Evolutionary conservation across 148 eudicot genomes (phyloP).

Genomic region (Talinum fruticosum): DNA sequence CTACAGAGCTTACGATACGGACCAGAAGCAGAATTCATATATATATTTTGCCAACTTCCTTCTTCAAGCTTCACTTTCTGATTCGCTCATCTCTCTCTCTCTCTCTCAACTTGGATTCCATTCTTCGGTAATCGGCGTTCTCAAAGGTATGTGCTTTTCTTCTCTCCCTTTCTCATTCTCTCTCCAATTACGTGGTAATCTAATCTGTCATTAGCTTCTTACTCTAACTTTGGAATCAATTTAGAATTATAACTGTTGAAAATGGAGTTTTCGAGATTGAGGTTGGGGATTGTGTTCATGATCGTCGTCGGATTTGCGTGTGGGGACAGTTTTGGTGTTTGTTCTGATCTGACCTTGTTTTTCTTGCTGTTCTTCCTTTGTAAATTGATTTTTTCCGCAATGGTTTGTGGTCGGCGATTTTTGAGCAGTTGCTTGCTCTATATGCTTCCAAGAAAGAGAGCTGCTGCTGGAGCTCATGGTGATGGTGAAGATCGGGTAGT

Average conservation of each 20-base stretch:
- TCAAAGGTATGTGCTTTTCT: conserved; percentile 34
- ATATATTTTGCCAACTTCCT: not conserved
- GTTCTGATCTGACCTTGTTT: conserved; percentile 25
- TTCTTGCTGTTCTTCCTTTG: conserved; percentile 30
- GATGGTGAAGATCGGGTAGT: conserved; percentile 56
- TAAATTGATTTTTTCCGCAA: conserved; percentile 2
- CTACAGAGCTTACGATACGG: not conserved
- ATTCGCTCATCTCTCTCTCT: not conserved
- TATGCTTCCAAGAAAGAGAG: conserved; percentile 86
- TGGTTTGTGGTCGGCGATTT: conserved; percentile 34
- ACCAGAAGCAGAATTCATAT: no score
- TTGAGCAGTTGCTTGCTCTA: conserved; percentile 65
- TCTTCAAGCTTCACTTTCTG: not conserved
- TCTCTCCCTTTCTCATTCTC: not conserved
- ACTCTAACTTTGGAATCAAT: conserved; percentile 21
- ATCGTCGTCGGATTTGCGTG: conserved; percentile 26
- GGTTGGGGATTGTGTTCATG: conserved; percentile 33
- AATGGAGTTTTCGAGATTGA: conserved; percentile 23
- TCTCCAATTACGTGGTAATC: conserved; percentile 13
- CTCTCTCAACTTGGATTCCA: conserved; percentile 17
- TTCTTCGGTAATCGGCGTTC: conserved; percentile 41
- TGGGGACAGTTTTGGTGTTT: conserved; percentile 11
- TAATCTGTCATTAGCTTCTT: conserved; percentile 21
- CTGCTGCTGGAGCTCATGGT: conserved; percentile 19
- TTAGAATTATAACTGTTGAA: not conserved